Evolutionary conservation across 2,329 filamentous ascomycete genomes (phyloP), one percentile per base, ranked within the genome.

Genomic region (Aureobasidium sp.): DNA sequence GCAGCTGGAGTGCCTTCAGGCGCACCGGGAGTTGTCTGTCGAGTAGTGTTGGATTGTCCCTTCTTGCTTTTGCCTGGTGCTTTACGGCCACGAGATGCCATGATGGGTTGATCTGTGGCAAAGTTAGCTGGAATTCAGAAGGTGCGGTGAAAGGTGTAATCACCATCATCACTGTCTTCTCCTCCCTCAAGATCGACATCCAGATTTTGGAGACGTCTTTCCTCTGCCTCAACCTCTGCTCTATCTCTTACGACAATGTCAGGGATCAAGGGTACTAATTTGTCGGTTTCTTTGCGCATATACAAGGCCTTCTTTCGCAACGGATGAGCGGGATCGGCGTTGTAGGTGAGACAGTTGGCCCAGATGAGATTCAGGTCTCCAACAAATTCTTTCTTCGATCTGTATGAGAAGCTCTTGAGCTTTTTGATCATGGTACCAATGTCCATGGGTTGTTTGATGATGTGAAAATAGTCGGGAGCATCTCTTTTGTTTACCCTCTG

Each of bases 391-490:
- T 89, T 84, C 76, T 99, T 99, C 33, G 77, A 79, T 67, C 78
- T 79, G 71, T 80, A 80, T n/a, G 72, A 70, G 25, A 79, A 69
- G 60, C 74, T 72, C 85, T 86, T 84, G 88, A 99, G 84, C 77
- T 97, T 99, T 78, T 99, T 99, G 64, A 95, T 96, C 91, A 99
- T 97, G 50, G 86, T 87, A 38, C 94, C 94, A 61, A 99, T 85
- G 72, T 99, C 94, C 94, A 99, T 99, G 1, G 94, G 94, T 49
- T 92, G 88, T 75, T 95, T 96, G 75, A 97, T 96, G 64, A 94
- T 84, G 67, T 84, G 87, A 73, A 95, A 91, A 74, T 99, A 99
- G 74, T 97, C 92, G 23, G 93, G 94, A 13, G 91, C 94, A 73
- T 99, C 94, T 68, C 94, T 85, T 77, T 99, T 99, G 77, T 95